phyloP scores from a whole-genome alignment of 2,329 filamentous ascomycete genomes.

The Beauveria medogensis region DNA sequence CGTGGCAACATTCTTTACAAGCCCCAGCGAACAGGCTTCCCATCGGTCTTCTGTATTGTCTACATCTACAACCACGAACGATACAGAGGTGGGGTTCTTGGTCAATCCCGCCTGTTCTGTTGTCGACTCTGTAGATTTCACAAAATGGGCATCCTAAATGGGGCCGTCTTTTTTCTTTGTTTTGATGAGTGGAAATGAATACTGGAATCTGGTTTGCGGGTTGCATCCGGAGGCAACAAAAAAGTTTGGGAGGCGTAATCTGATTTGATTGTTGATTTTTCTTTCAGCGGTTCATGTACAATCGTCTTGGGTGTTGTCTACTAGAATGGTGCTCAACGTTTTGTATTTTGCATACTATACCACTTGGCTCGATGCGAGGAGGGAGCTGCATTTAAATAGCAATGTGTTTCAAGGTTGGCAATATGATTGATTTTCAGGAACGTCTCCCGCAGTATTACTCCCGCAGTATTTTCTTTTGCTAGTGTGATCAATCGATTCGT shows the following conservation, averaged over 20 bases:
- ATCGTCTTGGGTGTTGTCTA: not conserved
- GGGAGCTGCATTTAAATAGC: not conserved
- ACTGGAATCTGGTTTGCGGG: not conserved
- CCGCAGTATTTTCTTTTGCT: too few relatives aligned
- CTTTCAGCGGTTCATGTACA: slow-evolving; percentile 5
- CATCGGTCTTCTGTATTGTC: slow-evolving; percentile 51
- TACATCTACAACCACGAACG: slow-evolving; percentile 45
- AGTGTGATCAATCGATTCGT: too few relatives aligned
- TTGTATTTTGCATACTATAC: slow-evolving; percentile 11
- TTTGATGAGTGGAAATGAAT: not conserved
- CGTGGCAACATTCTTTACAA: slow-evolving; percentile 57
- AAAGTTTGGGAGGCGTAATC: slow-evolving; percentile 9
- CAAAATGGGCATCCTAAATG: slow-evolving; percentile 35
- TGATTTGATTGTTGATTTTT: slow-evolving; percentile 6
- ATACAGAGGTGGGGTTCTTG: slow-evolving; percentile 38
- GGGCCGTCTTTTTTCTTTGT: not conserved
- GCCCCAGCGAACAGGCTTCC: slow-evolving; percentile 46
- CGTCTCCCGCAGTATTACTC: not conserved
- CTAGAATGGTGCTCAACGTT: slow-evolving; percentile 1
- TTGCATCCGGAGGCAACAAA: not conserved
- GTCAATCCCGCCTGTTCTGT: slow-evolving; percentile 24
- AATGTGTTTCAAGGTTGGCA: not conserved
- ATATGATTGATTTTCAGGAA: not conserved
- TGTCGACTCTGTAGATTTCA: slow-evolving; percentile 42
- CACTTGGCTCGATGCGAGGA: not conserved